A percentile compares a stretch with the other conserved stretches of the same genome.
Evolutionary conservation across 2,329 filamentous ascomycete species (phyloP).

Genomic region (Ciborinia camelliae): DNA sequence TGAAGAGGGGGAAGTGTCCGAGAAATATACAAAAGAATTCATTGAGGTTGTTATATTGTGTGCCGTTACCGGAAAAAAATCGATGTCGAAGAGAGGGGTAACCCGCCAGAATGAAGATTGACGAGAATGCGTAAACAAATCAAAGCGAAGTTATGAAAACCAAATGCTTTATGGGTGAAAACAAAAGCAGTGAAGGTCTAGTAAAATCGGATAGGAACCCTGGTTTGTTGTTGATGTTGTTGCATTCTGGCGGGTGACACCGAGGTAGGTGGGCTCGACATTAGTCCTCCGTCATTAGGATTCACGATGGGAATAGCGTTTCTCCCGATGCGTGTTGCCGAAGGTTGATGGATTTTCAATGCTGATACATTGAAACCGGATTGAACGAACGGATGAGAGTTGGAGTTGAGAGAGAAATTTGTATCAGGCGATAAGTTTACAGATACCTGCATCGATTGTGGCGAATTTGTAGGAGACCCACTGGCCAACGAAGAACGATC

Average conservation of each 20-base stretch:
- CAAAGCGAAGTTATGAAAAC: conserved; percentile 31
- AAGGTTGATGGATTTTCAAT: conserved; percentile 86
- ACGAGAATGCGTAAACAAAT: conserved; percentile 34
- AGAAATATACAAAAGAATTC: conserved; percentile 39
- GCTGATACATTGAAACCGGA: conserved; percentile 59
- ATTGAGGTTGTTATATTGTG: conserved; percentile 31
- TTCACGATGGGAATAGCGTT: conserved; percentile 99
- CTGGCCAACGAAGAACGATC: conserved; percentile 94
- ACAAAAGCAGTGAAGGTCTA: conserved; percentile 30
- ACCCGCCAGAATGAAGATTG: conserved; percentile 34
- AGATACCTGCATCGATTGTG: conserved; percentile 75
- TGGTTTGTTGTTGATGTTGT: conserved; percentile 26
- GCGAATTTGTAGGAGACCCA: conserved; percentile 88
- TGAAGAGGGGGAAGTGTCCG: conserved; percentile 23
- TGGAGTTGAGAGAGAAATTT: conserved; percentile 68
- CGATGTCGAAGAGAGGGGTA: conserved; percentile 35
- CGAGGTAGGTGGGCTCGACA: conserved; percentile 82
- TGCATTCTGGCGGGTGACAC: conserved; percentile 62
- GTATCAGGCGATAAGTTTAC: conserved; percentile 57
- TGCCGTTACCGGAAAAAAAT: conserved; percentile 33
- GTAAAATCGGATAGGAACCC: conserved; percentile 31
- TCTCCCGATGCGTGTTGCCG: conserved; percentile 76
- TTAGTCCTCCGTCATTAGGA: conserved; percentile 81
- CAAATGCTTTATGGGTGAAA: conserved; percentile 26
- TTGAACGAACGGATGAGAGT: conserved; percentile 63